Conservation (phyloP, 2,329 filamentous ascomycete species). For the Diplocarpon mali region DNA sequence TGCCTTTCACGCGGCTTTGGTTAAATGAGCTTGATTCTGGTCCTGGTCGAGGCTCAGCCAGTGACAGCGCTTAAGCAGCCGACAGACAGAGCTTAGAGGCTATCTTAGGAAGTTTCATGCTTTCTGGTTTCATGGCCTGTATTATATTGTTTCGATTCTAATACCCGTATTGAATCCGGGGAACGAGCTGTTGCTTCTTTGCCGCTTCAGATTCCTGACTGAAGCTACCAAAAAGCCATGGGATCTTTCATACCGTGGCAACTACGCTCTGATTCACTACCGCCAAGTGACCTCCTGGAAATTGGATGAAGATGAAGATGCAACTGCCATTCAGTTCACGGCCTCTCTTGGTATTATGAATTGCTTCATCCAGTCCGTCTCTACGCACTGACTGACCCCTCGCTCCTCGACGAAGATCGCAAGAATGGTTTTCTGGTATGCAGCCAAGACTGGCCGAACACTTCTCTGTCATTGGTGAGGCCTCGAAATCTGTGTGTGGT, state of each 20-base stretch:
- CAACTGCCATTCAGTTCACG: neutral
- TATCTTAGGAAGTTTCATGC: too few relatives aligned
- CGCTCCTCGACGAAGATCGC: neutral
- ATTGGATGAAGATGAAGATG: neutral
- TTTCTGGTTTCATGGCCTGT: neutral
- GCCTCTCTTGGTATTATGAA: slow-evolving; percentile 3
- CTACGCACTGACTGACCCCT: neutral
- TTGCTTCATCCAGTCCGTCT: neutral
- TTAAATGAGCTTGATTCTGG: too few relatives aligned
- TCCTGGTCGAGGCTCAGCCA: too few relatives aligned
- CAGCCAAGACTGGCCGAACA: neutral
- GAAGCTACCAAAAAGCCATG: neutral
- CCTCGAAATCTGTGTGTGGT: neutral
- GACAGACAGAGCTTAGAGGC: too few relatives aligned
- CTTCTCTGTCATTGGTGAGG: neutral
- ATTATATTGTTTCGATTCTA: neutral
- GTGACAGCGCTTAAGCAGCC: neutral
- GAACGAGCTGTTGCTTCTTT: neutral
- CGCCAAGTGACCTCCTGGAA: neutral
- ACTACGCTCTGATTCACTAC: neutral
- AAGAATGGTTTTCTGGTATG: neutral
- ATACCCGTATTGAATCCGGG: neutral
- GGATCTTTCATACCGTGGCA: neutral
- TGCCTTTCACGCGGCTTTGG: too few relatives aligned
- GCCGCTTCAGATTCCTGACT: neutral